Base-by-base conservation (phyloP, 2,329 filamentous ascomycete genomes). In the Clarireedia hainanense region DNA sequence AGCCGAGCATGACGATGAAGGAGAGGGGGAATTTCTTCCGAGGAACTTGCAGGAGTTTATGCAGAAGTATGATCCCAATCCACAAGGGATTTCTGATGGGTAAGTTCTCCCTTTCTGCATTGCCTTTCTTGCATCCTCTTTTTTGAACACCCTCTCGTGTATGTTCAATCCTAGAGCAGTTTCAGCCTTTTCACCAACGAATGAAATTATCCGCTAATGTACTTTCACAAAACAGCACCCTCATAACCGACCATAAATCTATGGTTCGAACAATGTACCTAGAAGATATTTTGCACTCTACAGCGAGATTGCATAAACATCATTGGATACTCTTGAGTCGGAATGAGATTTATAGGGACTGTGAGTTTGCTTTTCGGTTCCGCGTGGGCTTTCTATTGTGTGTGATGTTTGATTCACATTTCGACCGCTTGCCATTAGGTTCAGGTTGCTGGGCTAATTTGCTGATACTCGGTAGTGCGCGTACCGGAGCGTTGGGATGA, bases 271-370 rank as follows among this genome's bases (percentile, higher is more conserved):
- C 26, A 2, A 50, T 61, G 50, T 57, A 58, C 46, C 10, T 58
- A 26, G 60, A 64, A 37, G 52, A 58, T 50, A 52, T 63, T 26
- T 24, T 58, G 7, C 56, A 57, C 40, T 47, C 56, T 3, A 59
- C 57, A 5, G 62, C 57, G 1, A 55, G 50, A 47, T 47, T 63
- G 40, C 57, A 60, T 39, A 57, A 50, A 17, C 61, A 63, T 52
- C 14, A 49, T 39, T 63, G 61, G 59, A 52, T 61, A 5, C 17
- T 61, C n/a, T 17, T 50, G 36, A 57, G 58, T 34, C 46, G 51
- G 37, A 61, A 59, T 47, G 59, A 59, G 36, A 46, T 46, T 20
- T 64, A 55, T 52, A 54, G 54, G 15, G 50, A 57, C 2, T 55
- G 60, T 63, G 53, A 37, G 57, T 57, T 2, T 36, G 9, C 1